Base-by-base conservation (phyloP, 768 basidiomycete species). In the Amanita polypyramis region DNA sequence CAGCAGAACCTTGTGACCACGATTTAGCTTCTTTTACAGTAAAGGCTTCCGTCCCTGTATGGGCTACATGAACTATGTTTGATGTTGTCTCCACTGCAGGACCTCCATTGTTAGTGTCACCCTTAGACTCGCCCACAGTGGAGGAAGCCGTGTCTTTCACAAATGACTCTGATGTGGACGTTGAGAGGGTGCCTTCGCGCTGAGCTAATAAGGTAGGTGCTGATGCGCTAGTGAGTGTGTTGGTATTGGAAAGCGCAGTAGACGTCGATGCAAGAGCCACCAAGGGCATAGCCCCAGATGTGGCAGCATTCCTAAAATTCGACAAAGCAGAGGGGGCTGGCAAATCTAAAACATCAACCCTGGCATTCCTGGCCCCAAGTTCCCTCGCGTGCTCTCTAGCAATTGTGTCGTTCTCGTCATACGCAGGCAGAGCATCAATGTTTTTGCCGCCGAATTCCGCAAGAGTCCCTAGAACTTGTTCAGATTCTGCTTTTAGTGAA, bases 241-340 rank as follows among this genome's bases (percentile, higher is more conserved):
- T 37, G 30, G 42, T 20, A 20, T 37, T 50, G 19, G 49, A 43
- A 38, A 29, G 9, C 1, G 43, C 43, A 15, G 38, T 44, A 25
- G 43, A 38, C 11, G 48, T 45, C 34, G 37, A 49, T 12, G 45
- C 51, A 32, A 47, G 20, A 10, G 46, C 47, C n/a, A 25, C 33
- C 19, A 41, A 41, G 25, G 43, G 46, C 14, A 49, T 1, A 11
- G 36, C 36, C 19, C 32, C 47, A 19, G n/a, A n/a, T n/a, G n/a
- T n/a, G n/a, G n/a, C n/a, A n/a, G 46, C 33, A 30, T 47, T 50
- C 33, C 35, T 43, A 17, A 50, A 50, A 17, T 12, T 29, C 23
- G 74, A 68, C 3, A 75, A 64, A 5, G 80, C 75, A 5, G 71
- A 62, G 0, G 85, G 85, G 0, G 70, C 79, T 4, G 67, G 67